phyloP scores from a whole-genome alignment of 73 alveolate genomes.

The Breviolum minutum region DNA sequence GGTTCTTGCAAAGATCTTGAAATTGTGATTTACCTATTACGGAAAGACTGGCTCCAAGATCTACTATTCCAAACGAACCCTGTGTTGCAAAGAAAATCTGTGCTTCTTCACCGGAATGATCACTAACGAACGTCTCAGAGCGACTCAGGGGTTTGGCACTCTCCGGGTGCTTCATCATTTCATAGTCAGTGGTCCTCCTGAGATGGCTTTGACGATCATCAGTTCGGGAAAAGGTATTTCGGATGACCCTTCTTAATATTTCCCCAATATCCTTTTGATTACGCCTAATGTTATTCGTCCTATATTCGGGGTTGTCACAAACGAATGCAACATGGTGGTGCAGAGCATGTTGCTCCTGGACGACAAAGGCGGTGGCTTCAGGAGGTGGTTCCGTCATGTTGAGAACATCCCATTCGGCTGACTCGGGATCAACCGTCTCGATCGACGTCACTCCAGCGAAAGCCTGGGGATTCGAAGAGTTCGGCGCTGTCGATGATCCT shows the following conservation, averaged over 20 bases:
- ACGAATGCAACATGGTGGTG: no score
- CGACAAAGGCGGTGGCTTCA: neutral
- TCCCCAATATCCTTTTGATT: no score
- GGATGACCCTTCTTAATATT: neutral
- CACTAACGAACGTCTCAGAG: no score
- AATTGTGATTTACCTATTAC: neutral
- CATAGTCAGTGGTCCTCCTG: no score
- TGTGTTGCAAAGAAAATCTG: neutral
- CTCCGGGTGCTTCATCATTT: neutral
- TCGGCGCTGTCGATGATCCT: no score
- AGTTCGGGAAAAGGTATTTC: neutral
- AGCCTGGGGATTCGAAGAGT: no score
- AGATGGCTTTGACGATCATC: neutral
- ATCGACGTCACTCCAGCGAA: neutral
- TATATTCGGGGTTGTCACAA: neutral
- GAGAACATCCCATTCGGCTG: no score
- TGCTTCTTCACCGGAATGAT: neutral
- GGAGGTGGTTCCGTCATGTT: no score
- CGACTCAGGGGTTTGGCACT: no score
- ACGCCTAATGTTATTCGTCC: neutral
- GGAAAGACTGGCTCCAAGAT: slow-evolving; percentile 9
- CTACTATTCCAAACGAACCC: neutral
- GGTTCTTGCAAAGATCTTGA: neutral
- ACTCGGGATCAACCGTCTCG: neutral
- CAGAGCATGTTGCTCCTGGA: no score